Evolutionary conservation across 208 protist species (phyloP).

Genomic region (Leishmania turanica): DNA sequence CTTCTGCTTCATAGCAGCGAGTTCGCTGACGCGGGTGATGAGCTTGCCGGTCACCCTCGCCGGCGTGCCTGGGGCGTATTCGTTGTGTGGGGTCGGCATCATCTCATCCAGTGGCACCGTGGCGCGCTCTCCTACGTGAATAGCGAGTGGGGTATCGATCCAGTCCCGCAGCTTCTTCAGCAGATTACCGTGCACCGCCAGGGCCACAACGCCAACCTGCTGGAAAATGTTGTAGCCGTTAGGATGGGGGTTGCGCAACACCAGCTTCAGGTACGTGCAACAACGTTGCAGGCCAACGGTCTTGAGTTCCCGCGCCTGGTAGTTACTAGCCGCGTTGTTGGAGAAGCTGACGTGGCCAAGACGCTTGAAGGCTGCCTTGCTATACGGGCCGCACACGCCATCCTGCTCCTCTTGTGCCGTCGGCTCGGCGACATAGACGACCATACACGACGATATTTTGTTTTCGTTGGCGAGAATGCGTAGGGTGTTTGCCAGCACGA

Average conservation of each 20-base stretch:
- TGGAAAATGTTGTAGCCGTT: constrained; percentile 88
- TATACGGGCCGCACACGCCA: constrained; percentile 57
- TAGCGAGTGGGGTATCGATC: constrained; percentile 26
- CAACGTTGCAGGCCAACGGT: constrained; percentile 66
- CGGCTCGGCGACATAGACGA: constrained; percentile 75
- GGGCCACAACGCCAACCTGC: constrained; percentile 84
- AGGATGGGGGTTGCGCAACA: constrained; percentile 72
- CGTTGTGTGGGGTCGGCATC: constrained; percentile 45
- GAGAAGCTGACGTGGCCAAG: constrained; percentile 85
- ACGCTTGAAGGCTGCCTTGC: constrained; percentile 55
- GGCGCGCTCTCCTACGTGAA: constrained; percentile 56
- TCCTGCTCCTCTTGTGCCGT: constrained; percentile 50
- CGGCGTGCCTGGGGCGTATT: constrained; percentile 23
- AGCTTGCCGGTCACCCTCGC: constrained; percentile 33
- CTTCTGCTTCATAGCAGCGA: constrained; percentile 63
- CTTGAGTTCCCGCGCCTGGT: constrained; percentile 87
- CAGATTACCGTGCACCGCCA: constrained; percentile 72
- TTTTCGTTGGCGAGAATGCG: constrained; percentile 84
- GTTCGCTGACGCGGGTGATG: constrained; percentile 22
- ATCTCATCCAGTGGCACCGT: constrained; percentile 83
- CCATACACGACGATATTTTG: constrained; percentile 85
- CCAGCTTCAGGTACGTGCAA: constrained; percentile 87
- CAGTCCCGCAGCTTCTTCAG: constrained; percentile 41
- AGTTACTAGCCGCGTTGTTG: constrained; percentile 54
- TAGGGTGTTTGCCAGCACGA: constrained; percentile 69